Base-by-base conservation (phyloP, 192 early-diverging fungal genomes). In the Coemansia sp. region DNA sequence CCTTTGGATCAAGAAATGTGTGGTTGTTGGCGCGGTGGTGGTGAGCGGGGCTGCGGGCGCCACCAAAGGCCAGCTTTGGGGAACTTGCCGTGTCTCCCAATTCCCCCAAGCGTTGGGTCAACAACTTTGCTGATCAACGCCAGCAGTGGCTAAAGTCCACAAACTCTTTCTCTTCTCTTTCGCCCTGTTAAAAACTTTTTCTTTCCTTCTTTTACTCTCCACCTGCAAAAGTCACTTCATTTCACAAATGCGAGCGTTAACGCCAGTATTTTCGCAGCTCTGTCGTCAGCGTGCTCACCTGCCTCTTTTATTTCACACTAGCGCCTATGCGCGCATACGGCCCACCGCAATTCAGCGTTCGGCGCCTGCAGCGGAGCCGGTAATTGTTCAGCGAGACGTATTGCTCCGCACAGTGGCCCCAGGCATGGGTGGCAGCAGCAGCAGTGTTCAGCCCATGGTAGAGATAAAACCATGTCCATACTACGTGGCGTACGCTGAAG, bases 401-500 rank as follows among this genome's bases (percentile, higher is more conserved):
- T 30, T 49, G 47, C 47, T 49, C 19, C n/a, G 47, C 47, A 16
- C 62, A 10, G 39, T 40, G 19, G 19, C 32, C 28, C 19, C 62
- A 38, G 47, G 47, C 39, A 43, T 28, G 38, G 40, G 62, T 38
- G 43, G n/a, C 62, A 42, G n/a, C 62, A 42, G 65, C 28, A 42
- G 65, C 65, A 66, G 14, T 39, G 37, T 19, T 30, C 64, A 26
- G 64, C 19, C 32, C 50, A 40, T 35, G 37, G 19, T 58, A 11
- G 38, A 43, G 66, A 17, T 57, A 21, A 44, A 21, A 19, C 61
- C 64, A 58, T 75, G 67, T 37, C 78, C 78, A 38, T 81, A 75
- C 70, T 81, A 81, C 26, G 78, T 81, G 1, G 78, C 78, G 11
- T 81, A 81, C 55, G 76, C 78, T 0, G 78, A 73, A 21, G 78